Evolutionary conservation across 768 basidiomycete genomes (phyloP).

Genomic region (Crucibulum laeve): DNA sequence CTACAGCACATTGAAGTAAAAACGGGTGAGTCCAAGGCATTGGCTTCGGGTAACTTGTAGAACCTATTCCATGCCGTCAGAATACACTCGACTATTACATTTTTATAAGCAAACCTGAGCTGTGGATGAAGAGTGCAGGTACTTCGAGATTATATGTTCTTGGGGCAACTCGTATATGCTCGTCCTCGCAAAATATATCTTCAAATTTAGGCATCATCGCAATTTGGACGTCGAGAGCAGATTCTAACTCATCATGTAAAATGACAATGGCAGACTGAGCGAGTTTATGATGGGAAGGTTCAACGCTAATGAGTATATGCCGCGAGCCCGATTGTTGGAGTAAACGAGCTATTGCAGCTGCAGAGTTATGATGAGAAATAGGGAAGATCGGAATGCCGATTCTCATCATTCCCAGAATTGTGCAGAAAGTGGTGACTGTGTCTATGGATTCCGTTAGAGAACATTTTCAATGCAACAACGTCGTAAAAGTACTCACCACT

Average conservation of each 20-base stretch:
- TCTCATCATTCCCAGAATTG: constrained; percentile 23
- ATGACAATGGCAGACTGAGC: neutral
- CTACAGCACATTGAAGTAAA: constrained; percentile 7
- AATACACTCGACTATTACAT: neutral
- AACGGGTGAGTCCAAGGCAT: constrained; percentile 5
- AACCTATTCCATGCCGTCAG: constrained; percentile 4
- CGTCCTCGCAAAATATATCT: neutral
- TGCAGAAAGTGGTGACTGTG: constrained; percentile 22
- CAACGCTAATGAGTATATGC: constrained; percentile 18
- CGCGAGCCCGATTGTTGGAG: constrained; percentile 12
- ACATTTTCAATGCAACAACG: neutral
- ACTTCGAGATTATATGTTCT: neutral
- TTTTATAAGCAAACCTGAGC: neutral
- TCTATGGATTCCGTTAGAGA: constrained; percentile 14
- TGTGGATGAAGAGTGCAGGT: neutral
- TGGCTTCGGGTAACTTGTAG: constrained; percentile 8
- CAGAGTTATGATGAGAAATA: constrained; percentile 33
- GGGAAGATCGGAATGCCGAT: constrained; percentile 27
- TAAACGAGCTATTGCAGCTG: constrained; percentile 37
- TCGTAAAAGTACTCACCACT: constrained; percentile 3
- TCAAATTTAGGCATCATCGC: neutral
- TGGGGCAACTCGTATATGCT: neutral
- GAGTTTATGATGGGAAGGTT: constrained; percentile 1
- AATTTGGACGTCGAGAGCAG: neutral
- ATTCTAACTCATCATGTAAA: neutral